Evolutionary conservation across 345 rosid genomes (phyloP), one percentile per base, ranked within the genome.

Genomic region (Arabis alpina): DNA sequence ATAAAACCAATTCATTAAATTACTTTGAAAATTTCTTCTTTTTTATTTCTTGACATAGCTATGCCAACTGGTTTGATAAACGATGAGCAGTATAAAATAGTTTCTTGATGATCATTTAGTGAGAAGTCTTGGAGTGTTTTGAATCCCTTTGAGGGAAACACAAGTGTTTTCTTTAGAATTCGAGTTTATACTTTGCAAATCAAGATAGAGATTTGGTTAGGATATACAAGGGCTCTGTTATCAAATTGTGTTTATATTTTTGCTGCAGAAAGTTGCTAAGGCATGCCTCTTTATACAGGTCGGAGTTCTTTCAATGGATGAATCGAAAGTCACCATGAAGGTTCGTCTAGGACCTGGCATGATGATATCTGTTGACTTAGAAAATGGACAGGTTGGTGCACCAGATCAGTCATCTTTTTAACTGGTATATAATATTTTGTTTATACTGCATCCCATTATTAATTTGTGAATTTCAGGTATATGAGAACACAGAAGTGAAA

Each of bases 281-380:
- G 32, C 61, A 70, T 53, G 54, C 66, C 37, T n/a, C n/a, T 64
- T 68, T 51, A 42, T 68, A 72, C 80, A 94, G 99, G 99, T 94
- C 74, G 99, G 99, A 66, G 99, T 94, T 79, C 52, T 94, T 57
- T 96, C 99, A 7, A 84, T 94, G 88, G 96, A 94, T 77, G 99
- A 94, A 80, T 87, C 95, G 54, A 94, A 90, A 82, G 86, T 94
- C 54, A 86, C 72, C 10, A 84, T 85, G 95, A 94, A 94, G 78
- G 99, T 96, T 52, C 93, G 97, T 68, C 83, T 94, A 51, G 99
- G 99, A 58, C 99, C 99, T 42, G 99, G 99, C 78, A 94, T 94
- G 99, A 94, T 94, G 99, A 94, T 94, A 75, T 57, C 93, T 66
- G 99, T 88, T 70, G 97, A 94, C 82, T 80, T 94, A 78, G 82